These are phyloP conservation scores for Hypoxylon perforatum DNA, from an alignment of 495 filamentous ascomycete genomes.

Conservation along the genomic window DNA sequence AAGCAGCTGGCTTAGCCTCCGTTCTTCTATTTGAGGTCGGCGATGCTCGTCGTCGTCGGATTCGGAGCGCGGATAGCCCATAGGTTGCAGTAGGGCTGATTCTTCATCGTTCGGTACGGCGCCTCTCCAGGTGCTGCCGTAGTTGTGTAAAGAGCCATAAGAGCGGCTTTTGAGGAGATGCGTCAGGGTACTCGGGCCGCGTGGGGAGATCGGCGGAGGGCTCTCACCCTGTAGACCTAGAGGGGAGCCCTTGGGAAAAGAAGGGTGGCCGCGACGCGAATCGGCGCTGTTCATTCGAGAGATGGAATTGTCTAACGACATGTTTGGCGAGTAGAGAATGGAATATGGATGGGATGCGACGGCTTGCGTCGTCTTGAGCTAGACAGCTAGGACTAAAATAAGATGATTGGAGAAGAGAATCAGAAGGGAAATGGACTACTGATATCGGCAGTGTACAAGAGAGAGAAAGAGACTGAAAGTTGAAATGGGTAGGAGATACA, in stretches of 20 bases:
- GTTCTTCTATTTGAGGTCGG: slow-evolving; percentile 55
- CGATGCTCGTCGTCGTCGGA: slow-evolving; percentile 50
- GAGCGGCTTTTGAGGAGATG: slow-evolving; percentile 43
- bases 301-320: slow-evolving; percentile 39
- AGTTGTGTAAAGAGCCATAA: slow-evolving; percentile 41
- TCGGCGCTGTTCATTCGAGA: slow-evolving; percentile 30
- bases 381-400: not conserved
- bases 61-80: slow-evolving; percentile 23
- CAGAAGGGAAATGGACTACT: not conserved
- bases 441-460: not conserved
- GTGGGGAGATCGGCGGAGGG: slow-evolving; percentile 43
- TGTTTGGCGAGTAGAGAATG: slow-evolving; percentile 7
- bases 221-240: slow-evolving; percentile 51
- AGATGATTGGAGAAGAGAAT: not conserved
- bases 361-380: not conserved
- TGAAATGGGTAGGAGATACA: not conserved
- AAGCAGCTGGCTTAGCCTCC: slow-evolving; percentile 64
- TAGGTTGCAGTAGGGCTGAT: slow-evolving; percentile 25
- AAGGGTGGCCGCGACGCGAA: slow-evolving; percentile 19
- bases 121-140: slow-evolving; percentile 45
- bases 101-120: slow-evolving; percentile 39
- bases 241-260: slow-evolving; percentile 46
- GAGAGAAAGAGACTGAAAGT: not conserved
- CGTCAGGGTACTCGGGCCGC: slow-evolving; percentile 45
- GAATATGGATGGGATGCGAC: not conserved